phyloP scores from a whole-genome alignment of 2,329 filamentous ascomycete species.

The Nigrospora osmanthi region DNA sequence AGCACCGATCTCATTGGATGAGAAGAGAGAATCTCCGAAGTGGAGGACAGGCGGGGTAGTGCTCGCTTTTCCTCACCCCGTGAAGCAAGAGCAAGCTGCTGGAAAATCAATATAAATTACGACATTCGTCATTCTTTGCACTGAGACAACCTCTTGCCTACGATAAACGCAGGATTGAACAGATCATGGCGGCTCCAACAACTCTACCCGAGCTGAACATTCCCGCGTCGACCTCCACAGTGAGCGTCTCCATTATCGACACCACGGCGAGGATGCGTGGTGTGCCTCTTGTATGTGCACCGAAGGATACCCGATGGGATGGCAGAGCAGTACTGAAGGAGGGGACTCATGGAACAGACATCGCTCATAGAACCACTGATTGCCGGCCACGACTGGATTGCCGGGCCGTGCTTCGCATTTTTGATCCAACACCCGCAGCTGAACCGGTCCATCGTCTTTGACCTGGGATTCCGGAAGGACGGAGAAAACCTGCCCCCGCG shows the following conservation, averaged over 20 bases:
- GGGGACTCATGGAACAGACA: not conserved
- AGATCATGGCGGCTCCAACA: no score
- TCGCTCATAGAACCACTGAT: slow-evolving; percentile 19
- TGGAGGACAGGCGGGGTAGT: no score
- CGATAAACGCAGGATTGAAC: no score
- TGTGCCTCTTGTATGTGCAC: slow-evolving; percentile 2
- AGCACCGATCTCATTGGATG: no score
- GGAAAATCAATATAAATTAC: no score
- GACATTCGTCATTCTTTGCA: no score
- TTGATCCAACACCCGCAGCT: slow-evolving; percentile 12
- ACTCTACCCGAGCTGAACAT: slow-evolving; percentile 19
- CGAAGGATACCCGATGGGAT: not conserved
- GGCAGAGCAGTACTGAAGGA: not conserved
- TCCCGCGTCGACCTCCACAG: slow-evolving; percentile 19
- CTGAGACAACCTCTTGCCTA: no score
- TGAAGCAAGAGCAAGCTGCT: no score
- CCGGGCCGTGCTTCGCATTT: slow-evolving; percentile 14
- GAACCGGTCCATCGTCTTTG: slow-evolving; percentile 11
- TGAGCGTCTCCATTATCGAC: slow-evolving; percentile 24
- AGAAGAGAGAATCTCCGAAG: no score
- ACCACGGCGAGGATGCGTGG: slow-evolving; percentile 15
- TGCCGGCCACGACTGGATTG: slow-evolving; percentile 18
- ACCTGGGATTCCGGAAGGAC: slow-evolving; percentile 7
- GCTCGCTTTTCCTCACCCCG: no score
- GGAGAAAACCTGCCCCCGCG: slow-evolving; percentile 4